Percentiles rank a stretch among this genome's conserved stretches.
Evolutionary conservation across 495 filamentous ascomycete species (phyloP).

Genomic region (Chaetomidium leptoderma): DNA sequence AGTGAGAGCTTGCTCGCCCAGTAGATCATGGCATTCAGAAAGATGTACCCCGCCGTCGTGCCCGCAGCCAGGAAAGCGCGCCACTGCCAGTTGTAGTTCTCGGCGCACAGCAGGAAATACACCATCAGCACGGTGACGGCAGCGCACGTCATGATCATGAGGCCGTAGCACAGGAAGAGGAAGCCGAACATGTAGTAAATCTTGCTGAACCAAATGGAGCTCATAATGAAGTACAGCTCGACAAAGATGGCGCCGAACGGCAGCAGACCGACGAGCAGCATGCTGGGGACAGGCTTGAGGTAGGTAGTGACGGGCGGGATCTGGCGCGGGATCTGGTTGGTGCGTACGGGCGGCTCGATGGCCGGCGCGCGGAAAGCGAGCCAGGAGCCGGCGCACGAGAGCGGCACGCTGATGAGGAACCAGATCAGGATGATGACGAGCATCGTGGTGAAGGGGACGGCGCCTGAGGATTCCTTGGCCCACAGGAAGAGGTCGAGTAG

Average conservation of each 20-base stretch:
- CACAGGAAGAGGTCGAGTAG: conserved; percentile 93
- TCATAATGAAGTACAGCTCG: conserved; percentile 98
- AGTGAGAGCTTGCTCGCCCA: conserved; percentile 82
- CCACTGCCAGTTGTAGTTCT: conserved; percentile 99
- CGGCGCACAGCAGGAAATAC: conserved; percentile 89
- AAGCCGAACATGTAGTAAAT: conserved; percentile 99
- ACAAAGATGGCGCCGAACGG: conserved; percentile 97
- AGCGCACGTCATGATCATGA: conserved; percentile 95
- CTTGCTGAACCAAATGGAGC: conserved; percentile 92
- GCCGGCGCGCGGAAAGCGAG: conserved; percentile 67
- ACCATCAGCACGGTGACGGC: conserved; percentile 88
- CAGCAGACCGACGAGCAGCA: conserved; percentile 83
- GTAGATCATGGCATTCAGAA: conserved; percentile 80
- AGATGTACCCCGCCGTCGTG: conserved; percentile 83
- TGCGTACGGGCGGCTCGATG: conserved; percentile 77
- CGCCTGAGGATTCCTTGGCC: conserved; percentile 83
- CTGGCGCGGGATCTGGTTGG: conserved; percentile 96
- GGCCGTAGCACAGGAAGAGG: conserved; percentile 92
- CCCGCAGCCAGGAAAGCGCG: conserved; percentile 84
- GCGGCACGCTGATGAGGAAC: conserved; percentile 92
- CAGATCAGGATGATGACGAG: conserved; percentile 86
- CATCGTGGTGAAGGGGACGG: conserved; percentile 96
- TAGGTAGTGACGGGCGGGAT: conserved; percentile 80
- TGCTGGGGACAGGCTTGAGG: conserved; percentile 76
- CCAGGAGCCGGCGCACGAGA: conserved; percentile 90